Evolutionary conservation across 192 early-diverging fungal genomes (phyloP).

Genomic region (Gigaspora rosea): DNA sequence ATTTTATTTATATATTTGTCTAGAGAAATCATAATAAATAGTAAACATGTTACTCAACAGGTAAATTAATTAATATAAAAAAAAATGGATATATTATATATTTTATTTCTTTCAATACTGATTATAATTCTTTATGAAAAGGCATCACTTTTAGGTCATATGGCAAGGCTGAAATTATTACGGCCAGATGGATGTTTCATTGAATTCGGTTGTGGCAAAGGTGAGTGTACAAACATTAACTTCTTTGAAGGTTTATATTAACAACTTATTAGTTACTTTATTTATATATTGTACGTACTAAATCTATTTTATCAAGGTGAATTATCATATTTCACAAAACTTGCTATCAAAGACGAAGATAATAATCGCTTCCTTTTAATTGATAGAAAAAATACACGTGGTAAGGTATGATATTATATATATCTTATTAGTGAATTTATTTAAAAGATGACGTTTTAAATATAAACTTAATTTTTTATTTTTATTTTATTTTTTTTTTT

Average conservation of each 20-base stretch:
- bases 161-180: constrained; percentile 63
- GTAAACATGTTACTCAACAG: constrained; percentile 58
- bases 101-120: background rate
- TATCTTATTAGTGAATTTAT: background rate
- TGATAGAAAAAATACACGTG: constrained; percentile 77
- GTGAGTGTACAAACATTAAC: constrained; percentile 36
- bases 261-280: background rate
- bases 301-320: constrained; percentile 36
- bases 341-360: constrained; percentile 43
- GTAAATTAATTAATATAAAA: constrained; percentile 26
- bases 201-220: constrained; percentile 82
- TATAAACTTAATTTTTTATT: background rate
- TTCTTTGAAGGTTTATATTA: background rate
- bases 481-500: background rate
- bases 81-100: background rate
- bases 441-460: background rate
- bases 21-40: constrained; percentile 43
- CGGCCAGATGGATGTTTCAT: constrained; percentile 59
- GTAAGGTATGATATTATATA: constrained; percentile 54
- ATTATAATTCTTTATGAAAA: constrained; percentile 31
- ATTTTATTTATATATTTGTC: background rate
- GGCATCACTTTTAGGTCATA: constrained; percentile 81
- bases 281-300: background rate
- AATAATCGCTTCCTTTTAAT: constrained; percentile 63
- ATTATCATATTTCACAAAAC: constrained; percentile 50